A percentile compares a stretch with the other conserved stretches of the same genome.
Conservation (phyloP, 31 red algal species). For the Odonthalia washingtoniensis region DNA sequence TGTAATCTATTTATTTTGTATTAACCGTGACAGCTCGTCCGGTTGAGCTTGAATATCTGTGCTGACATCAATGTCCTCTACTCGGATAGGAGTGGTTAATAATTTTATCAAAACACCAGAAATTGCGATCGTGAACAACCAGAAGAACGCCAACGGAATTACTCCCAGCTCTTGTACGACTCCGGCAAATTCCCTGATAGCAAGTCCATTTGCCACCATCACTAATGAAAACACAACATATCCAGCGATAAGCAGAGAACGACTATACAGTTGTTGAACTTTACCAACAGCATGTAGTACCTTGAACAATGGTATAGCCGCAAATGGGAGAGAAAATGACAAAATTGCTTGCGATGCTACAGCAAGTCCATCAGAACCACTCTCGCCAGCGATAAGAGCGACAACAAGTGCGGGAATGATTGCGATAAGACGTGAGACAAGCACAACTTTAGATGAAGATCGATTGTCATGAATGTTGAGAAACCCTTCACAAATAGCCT, state of each 20-base stretch:
- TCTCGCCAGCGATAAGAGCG: conserved; percentile 68
- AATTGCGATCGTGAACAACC: no score
- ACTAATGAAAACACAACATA: conserved; percentile 43
- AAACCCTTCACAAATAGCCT: conserved; percentile 97
- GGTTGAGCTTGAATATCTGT: no score
- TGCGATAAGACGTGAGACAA: conserved; percentile 77
- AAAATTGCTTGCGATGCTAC: conserved; percentile 90
- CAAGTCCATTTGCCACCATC: conserved; percentile 40
- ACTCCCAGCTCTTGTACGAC: no score
- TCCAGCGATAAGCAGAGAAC: conserved; percentile 38
- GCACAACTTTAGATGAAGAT: conserved; percentile 31
- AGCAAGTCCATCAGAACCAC: conserved; percentile 79
- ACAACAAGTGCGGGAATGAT: conserved; percentile 79
- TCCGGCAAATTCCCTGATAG: no score
- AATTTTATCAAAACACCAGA: no score
- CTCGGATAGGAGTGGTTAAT: no score
- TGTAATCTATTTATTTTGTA: no score
- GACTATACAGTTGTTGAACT: neutral
- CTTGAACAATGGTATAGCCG: conserved; percentile 88
- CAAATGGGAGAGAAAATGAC: conserved; percentile 93
- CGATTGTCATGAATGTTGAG: conserved; percentile 34
- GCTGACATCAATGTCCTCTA: no score
- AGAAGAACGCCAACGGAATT: no score
- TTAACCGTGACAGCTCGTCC: no score
- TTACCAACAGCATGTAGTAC: conserved; percentile 25